Evolutionary conservation across 306 rosid genomes (phyloP), one percentile per base, ranked within the genome.

Genomic region (Mimosa pudica): DNA sequence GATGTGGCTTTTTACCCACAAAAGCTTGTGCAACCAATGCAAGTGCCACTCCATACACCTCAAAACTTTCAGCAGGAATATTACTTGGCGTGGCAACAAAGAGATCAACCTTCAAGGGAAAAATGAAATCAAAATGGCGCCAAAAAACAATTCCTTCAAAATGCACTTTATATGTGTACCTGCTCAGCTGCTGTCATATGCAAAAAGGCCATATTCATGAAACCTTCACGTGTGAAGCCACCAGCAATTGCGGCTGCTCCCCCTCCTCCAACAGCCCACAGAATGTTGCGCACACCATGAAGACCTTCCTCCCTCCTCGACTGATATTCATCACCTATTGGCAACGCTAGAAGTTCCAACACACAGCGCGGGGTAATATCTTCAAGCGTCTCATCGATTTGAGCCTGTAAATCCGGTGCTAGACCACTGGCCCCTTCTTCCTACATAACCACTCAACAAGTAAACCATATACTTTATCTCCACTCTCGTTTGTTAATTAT

Each of bases 241-340:
- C 98, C 99, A 73, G 92, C 97, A 75, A 93, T 84, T 24, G 97
- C 96, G 73, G 94, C 97, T 52, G 99, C 99, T 44, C 99, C 99
- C 6, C 99, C 99, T 79, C 98, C 98, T 75, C 99, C 99, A 82
- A 93, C 98, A 16, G 97, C 89, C 98, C 98, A 95, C 83, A 95
- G 75, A 77, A 95, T 91, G 86, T 93, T 95, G 71, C 96, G 92
- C 55, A 93, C 94, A 80, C 98, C 97, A 61, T 86, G 94, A 57
- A 95, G 94, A 77, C 98, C 99, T 87, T 95, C 98, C 84, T 83
- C 93, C 86, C 99, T 89, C 82, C 82, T 87, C 0, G 79, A 77
- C 72, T 69, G 88, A 82, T 82, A 89, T 75, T 88, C 94, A 44
- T 93, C 90, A 61, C 36, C 84, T 38, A 91, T 86, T 30, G 99